Conservation (phyloP, 176 grass and related monocot species). For the Aegilops speltoides region DNA sequence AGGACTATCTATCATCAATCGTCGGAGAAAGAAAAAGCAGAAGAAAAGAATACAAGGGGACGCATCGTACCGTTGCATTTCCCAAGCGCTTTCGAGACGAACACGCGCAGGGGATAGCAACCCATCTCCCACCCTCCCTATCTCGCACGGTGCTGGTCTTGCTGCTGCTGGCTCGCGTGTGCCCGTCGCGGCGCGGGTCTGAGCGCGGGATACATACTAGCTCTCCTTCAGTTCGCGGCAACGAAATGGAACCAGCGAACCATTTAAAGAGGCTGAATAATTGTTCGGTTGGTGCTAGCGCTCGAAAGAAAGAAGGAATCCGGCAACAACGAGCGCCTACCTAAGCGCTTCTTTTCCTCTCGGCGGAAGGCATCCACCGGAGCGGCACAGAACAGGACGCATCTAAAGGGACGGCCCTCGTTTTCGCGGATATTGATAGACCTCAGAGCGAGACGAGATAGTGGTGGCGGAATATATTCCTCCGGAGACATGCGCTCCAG, state of each 20-base stretch:
- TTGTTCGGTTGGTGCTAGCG: constrained; percentile 28
- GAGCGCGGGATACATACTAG: constrained; percentile 33
- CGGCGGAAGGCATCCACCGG: constrained; percentile 28
- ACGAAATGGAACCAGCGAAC: not conserved
- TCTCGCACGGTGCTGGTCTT: not conserved
- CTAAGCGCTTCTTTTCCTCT: constrained; percentile 37
- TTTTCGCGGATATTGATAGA: constrained; percentile 42
- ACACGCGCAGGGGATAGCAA: constrained; percentile 69
- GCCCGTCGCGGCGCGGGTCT: not conserved
- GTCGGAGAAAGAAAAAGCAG: too few relatives aligned
- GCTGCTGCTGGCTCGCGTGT: not conserved
- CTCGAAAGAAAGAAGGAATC: constrained; percentile 35
- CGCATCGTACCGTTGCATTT: constrained; percentile 62
- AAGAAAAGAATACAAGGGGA: not conserved
- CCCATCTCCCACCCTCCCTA: constrained; percentile 57
- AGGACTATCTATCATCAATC: not conserved
- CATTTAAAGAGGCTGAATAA: constrained; percentile 34
- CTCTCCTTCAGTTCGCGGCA: not conserved
- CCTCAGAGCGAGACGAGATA: constrained; percentile 18
- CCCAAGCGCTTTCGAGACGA: constrained; percentile 54
- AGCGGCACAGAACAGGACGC: not conserved
- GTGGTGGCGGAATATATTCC: constrained; percentile 63
- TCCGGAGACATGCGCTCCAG: not conserved
- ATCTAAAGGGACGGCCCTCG: constrained; percentile 49
- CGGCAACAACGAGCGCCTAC: constrained; percentile 40